phyloP scores from a whole-genome alignment of 306 rosid species.

The Pterocarpus macrocarpus region DNA sequence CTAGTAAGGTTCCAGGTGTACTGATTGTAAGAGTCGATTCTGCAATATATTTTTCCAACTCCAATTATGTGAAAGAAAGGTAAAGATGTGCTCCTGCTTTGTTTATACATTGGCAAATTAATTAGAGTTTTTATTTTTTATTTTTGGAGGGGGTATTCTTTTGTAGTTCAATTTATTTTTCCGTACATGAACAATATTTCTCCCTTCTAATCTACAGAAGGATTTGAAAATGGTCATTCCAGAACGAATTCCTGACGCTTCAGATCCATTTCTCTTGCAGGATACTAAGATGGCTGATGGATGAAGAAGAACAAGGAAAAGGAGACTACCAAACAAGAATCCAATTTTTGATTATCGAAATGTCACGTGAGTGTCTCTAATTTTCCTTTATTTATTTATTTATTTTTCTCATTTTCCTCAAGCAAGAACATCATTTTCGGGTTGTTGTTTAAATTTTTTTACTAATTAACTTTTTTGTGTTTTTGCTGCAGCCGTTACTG shows the following conservation, averaged over 20 bases:
- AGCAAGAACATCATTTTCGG: conserved; percentile 26
- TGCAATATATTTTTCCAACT: conserved; percentile 94
- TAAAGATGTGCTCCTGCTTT: conserved; percentile 46
- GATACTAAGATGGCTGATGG: conserved; percentile 83
- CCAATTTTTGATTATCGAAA: conserved; percentile 85
- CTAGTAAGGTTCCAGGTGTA: conserved; percentile 76
- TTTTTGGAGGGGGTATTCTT: background rate
- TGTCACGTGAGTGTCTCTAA: conserved; percentile 77
- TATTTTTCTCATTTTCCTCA: conserved; percentile 1
- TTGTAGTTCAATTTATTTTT: background rate
- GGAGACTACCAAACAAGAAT: conserved; percentile 61
- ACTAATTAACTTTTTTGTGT: background rate
- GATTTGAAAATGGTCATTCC: background rate
- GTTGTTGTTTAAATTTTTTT: background rate
- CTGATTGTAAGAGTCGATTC: conserved; percentile 93
- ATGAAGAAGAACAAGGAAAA: conserved; percentile 77
- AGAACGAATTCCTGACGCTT: conserved; percentile 12
- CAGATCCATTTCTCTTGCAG: conserved; percentile 56
- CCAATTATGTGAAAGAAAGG: conserved; percentile 94
- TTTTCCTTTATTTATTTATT: background rate
- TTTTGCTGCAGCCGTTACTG: conserved; percentile 78
- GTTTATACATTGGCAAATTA: background rate
- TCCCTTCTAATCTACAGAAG: background rate
- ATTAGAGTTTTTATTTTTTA: background rate
- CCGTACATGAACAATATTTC: background rate